Evolutionary conservation across 768 basidiomycete species (phyloP).

Genomic region (Rubroboletus pulcherrimus): DNA sequence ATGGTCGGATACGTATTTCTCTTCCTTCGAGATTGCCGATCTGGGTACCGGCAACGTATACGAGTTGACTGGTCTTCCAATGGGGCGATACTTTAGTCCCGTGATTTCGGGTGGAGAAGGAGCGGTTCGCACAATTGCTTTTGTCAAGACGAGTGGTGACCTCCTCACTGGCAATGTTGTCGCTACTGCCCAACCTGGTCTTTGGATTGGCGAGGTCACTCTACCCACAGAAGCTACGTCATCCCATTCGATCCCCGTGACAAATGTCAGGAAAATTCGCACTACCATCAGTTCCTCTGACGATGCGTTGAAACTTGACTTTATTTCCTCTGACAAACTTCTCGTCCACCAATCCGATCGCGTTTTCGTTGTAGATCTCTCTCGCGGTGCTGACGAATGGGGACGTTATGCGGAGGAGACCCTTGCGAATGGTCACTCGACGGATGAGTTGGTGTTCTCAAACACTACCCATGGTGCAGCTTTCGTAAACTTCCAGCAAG

Average conservation of each 20-base stretch:
- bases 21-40: conserved; percentile 63
- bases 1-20: conserved; percentile 64
- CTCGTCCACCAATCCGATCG: conserved; percentile 55
- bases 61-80: conserved; percentile 53
- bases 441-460: conserved; percentile 51
- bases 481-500: conserved; percentile 67
- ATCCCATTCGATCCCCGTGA: conserved; percentile 34
- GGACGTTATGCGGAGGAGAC: conserved; percentile 48
- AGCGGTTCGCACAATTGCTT: conserved; percentile 48
- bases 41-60: conserved; percentile 40
- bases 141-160: conserved; percentile 60
- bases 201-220: conserved; percentile 60
- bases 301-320: conserved; percentile 48
- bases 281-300: conserved; percentile 44
- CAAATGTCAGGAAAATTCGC: conserved; percentile 48
- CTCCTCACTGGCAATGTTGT: conserved; percentile 58
- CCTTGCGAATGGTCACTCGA: conserved; percentile 54
- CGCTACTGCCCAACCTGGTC: conserved; percentile 58
- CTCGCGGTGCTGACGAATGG: conserved; percentile 38
- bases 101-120: conserved; percentile 46
- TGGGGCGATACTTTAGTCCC: conserved; percentile 64
- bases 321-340: conserved; percentile 53
- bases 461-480: conserved; percentile 44
- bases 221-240: conserved; percentile 37
- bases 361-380: conserved; percentile 51